Base-by-base conservation (phyloP, 345 rosid species). In the Hypericum perforatum region DNA sequence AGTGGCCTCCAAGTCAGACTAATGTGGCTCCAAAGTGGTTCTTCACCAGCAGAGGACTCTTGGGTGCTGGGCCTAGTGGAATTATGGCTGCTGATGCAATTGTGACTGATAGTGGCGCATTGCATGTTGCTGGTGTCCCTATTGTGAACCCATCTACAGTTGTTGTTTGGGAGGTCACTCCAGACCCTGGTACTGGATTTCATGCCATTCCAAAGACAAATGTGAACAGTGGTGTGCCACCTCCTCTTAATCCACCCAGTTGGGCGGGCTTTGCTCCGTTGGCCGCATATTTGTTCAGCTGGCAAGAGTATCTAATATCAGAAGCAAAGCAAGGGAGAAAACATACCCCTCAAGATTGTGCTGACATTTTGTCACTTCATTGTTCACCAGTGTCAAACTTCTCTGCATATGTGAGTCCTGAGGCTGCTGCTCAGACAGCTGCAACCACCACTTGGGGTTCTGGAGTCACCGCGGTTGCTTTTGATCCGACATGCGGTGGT, bases 361-460 rank as follows among this genome's bases (percentile, higher is more conserved):
- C 64, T 60, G 82, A 87, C 53, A 61, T 66, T 41, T 78, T 85
- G 13, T 69, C 82, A 58, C 91, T 92, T 67, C 88, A 91, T 64
- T 92, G 99, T 75, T 88, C 94, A 4, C 99, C 97, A 6, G 97
- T 89, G 64, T 92, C 99, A 57, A 92, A 92, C 75, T 92, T 92
- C 70, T 89, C 99, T 69, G 97, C 95, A 6, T 92, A 92, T 66
- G 97, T 92, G 65, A 92, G 92, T 72, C 99, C 97, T 55, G 99
- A 92, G 76, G 89, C 97, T 61, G 99, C 99, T 46, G 82, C 84
- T 42, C 95, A 84, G 60, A 85, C 99, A 58, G 95, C 94, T 14
- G 97, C 99, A 67, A 85, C 98, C 45, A 92, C 99, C 45, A 92
- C 97, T 38, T 92, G 99, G 99, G 99, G 99, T 42, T 92, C 99